Evolutionary conservation across 305 asterid species (phyloP).

Genomic region (Rubia peregrina): DNA sequence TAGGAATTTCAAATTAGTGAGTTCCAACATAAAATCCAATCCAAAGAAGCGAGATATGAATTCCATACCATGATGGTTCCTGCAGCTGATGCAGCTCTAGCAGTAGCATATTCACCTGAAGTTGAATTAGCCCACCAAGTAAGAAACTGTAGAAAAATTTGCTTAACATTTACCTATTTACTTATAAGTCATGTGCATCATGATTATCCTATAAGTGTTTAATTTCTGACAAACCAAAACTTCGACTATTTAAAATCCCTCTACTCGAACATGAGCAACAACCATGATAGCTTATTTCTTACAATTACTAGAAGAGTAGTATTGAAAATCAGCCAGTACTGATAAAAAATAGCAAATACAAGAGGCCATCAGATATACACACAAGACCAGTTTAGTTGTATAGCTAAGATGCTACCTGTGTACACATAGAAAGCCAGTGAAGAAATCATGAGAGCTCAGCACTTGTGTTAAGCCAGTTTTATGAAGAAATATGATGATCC

Average conservation of each 20-base stretch:
- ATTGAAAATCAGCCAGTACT: neutral
- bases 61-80: constrained; percentile 80
- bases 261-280: neutral
- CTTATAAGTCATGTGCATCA: neutral
- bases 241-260: neutral
- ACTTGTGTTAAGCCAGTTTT: neutral
- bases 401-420: neutral
- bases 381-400: neutral
- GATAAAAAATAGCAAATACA: neutral
- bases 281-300: neutral
- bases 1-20: neutral
- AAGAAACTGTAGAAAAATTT: constrained; percentile 7
- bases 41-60: neutral
- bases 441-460: neutral
- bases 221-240: neutral
- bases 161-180: neutral
- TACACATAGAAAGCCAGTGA: neutral
- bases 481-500: neutral
- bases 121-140: constrained; percentile 16
- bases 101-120: constrained; percentile 95
- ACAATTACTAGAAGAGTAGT: neutral
- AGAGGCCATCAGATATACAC: neutral
- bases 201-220: neutral
- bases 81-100: constrained; percentile 94
- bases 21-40: neutral